Base-by-base conservation (phyloP, 768 basidiomycete species). In the Russula sp. region DNA sequence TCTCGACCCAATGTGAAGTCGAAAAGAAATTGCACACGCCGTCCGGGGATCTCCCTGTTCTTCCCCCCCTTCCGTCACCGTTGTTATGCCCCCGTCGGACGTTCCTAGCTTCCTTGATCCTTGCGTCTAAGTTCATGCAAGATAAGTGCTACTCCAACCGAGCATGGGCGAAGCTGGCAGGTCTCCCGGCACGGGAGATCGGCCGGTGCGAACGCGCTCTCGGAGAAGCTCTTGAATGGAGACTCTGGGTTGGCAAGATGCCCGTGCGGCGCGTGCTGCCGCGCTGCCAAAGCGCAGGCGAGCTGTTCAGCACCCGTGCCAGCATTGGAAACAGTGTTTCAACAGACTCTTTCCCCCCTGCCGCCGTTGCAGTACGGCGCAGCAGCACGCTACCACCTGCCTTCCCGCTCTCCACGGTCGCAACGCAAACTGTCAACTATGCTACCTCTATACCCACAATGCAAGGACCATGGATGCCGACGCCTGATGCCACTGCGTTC, bases 111-210 rank as follows among this genome's bases (percentile, higher is more conserved):
- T 85, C 91, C 0, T 77, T 98, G 47, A 92, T 98, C 60, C 79
- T 93, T 56, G 95, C 94, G 0, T 88, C 89, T 16, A 98, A 98
- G 69, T 95, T 95, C 71, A 85, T 89, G 65, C 93, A 95, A 76
- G 94, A 98, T 70, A 87, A 91, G 55, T 92, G 90, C 48, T 97
- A 95, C 69, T 94, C 91, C 14, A 96, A 97, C 72, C 84, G 86
- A 32, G 94, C 94, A 18, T 97, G 95, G 95, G 89, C 91, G 1
- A 94, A 94, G 70, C 81, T 98, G 6, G 90, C 89, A n/a, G 93
- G 94, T 18, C 80, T 98, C 2, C 84, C 87, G 0, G 85, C 91
- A 5, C 77, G 85, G 47, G 94, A 98, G 77, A 89, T 98, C 56
- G 86, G 91, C 44, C 83, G 85, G 18, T 94, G 92, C 71, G 95